A percentile compares a stretch with the other conserved stretches of the same genome.
These are phyloP conservation scores for Apiospora pterosperma DNA, from an alignment of 2,329 filamentous ascomycete genomes.

Conservation along the genomic window DNA sequence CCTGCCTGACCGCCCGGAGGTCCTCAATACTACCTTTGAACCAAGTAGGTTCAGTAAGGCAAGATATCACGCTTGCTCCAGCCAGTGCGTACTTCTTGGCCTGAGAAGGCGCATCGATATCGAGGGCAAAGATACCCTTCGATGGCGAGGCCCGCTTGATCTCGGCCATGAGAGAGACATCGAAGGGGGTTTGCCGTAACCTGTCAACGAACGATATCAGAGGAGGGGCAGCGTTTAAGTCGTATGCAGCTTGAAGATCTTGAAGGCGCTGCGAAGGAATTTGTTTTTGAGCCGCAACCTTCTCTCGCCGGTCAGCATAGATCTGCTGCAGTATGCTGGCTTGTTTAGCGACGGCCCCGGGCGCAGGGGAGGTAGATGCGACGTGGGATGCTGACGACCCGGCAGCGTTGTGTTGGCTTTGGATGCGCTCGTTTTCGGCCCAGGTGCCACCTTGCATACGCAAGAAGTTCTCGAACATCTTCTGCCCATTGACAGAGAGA, in stretches of 20 bases:
- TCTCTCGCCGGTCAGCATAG: slow-evolving; percentile 73
- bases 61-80: slow-evolving; percentile 94
- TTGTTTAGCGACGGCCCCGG: slow-evolving; percentile 40
- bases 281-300: slow-evolving; percentile 76
- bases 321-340: slow-evolving; percentile 88
- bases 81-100: slow-evolving; percentile 89
- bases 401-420: slow-evolving; percentile 26
- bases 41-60: slow-evolving; percentile 98
- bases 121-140: slow-evolving; percentile 88
- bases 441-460: slow-evolving; percentile 86
- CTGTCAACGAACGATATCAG: slow-evolving; percentile 77
- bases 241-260: slow-evolving; percentile 83
- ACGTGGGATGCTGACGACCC: slow-evolving; percentile 24
- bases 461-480: slow-evolving; percentile 92
- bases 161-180: slow-evolving; percentile 93
- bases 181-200: slow-evolving; percentile 76
- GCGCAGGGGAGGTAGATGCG: slow-evolving; percentile 19
- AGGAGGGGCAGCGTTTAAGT: slow-evolving; percentile 80
- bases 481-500: slow-evolving; percentile 79
- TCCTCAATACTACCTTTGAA: slow-evolving; percentile 98
- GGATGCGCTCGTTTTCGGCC: slow-evolving; percentile 69
- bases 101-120: slow-evolving; percentile 84
- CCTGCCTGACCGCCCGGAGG: slow-evolving; percentile 79
- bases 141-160: slow-evolving; percentile 96
- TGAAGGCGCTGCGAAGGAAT: slow-evolving; percentile 79